Evolutionary conservation across 2,329 filamentous ascomycete species (phyloP).

Genomic region (Gliomastix tumulicola): DNA sequence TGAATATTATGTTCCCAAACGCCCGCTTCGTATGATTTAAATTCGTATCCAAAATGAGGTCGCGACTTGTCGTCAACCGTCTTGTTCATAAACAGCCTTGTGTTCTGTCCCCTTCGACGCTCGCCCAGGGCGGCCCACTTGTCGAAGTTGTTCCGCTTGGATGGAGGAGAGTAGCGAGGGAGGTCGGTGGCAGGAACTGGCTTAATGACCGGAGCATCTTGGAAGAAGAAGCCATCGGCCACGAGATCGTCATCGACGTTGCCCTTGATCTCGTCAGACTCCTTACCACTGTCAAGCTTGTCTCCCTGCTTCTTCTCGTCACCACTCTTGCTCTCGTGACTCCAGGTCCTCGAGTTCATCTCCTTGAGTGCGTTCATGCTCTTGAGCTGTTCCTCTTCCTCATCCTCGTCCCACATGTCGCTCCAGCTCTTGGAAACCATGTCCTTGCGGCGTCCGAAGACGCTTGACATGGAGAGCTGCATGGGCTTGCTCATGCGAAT

Average conservation of each 20-base stretch:
- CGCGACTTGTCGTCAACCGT: slow-evolving; percentile 42
- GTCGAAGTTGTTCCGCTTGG: slow-evolving; percentile 60
- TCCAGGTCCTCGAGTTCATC: slow-evolving; percentile 72
- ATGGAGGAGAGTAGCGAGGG: slow-evolving; percentile 56
- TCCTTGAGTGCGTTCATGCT: slow-evolving; percentile 48
- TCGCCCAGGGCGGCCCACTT: slow-evolving; percentile 90
- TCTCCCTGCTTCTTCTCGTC: slow-evolving; percentile 10
- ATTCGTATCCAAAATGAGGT: slow-evolving; percentile 40
- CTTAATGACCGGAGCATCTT: slow-evolving; percentile 46
- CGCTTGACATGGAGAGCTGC: slow-evolving; percentile 65
- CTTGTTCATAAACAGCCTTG: slow-evolving; percentile 33
- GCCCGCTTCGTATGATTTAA: slow-evolving; percentile 40
- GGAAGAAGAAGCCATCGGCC: slow-evolving; percentile 66
- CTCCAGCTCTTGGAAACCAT: slow-evolving; percentile 97
- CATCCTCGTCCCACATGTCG: slow-evolving; percentile 93
- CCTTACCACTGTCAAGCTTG: too few relatives aligned
- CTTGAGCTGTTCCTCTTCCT: slow-evolving; percentile 60
- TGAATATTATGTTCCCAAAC: slow-evolving; percentile 35
- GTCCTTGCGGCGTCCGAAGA: slow-evolving; percentile 73
- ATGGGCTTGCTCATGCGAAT: slow-evolving; percentile 75
- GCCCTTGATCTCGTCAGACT: slow-evolving; percentile 25
- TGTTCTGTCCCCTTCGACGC: slow-evolving; percentile 62
- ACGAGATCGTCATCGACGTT: slow-evolving; percentile 59
- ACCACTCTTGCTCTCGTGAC: slow-evolving; percentile 58
- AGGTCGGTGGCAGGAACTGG: slow-evolving; percentile 24